A percentile compares a stretch with the other conserved stretches of the same genome.
Evolutionary conservation across 768 basidiomycete species (phyloP).

Genomic region (Termitomyces sp.): DNA sequence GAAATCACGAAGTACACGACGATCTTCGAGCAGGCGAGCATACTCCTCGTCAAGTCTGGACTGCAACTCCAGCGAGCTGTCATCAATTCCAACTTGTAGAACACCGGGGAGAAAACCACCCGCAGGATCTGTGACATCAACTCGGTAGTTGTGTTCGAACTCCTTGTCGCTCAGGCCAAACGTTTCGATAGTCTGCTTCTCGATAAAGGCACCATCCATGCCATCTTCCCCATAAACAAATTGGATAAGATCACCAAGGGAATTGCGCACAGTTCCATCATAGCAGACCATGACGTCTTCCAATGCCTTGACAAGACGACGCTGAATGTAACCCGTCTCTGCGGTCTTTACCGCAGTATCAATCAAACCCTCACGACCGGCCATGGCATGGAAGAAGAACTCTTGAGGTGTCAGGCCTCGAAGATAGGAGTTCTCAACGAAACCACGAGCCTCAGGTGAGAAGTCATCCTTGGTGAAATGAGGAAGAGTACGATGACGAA

Average conservation of each 20-base stretch:
- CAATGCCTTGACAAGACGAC: slow-evolving; percentile 94
- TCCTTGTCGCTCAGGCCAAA: slow-evolving; percentile 75
- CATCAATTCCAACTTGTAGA: slow-evolving; percentile 84
- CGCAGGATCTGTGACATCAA: slow-evolving; percentile 83
- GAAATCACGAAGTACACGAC: slow-evolving; percentile 71
- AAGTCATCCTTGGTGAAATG: slow-evolving; percentile 99
- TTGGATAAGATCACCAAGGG: slow-evolving; percentile 91
- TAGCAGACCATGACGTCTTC: slow-evolving; percentile 98
- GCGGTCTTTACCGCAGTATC: slow-evolving; percentile 99
- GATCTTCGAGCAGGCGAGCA: slow-evolving; percentile 62
- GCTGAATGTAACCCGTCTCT: slow-evolving; percentile 98
- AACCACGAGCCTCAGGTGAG: slow-evolving; percentile 95
- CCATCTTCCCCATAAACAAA: slow-evolving; percentile 98
- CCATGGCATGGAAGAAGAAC: slow-evolving; percentile 99
- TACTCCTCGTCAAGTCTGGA: slow-evolving; percentile 69
- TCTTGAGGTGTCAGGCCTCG: slow-evolving; percentile 96
- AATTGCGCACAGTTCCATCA: slow-evolving; percentile 97
- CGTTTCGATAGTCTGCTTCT: slow-evolving; percentile 90
- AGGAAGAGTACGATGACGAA: slow-evolving; percentile 92
- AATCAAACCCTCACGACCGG: slow-evolving; percentile 97
- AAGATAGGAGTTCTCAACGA: slow-evolving; percentile 98
- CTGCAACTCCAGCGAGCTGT: slow-evolving; percentile 79
- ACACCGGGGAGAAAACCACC: slow-evolving; percentile 77
- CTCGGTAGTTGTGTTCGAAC: slow-evolving; percentile 91
- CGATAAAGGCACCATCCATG: slow-evolving; percentile 97